Evolutionary conservation across 768 basidiomycete species (phyloP), one percentile per base, ranked within the genome.

Genomic region (Fibroporia radiculosa): DNA sequence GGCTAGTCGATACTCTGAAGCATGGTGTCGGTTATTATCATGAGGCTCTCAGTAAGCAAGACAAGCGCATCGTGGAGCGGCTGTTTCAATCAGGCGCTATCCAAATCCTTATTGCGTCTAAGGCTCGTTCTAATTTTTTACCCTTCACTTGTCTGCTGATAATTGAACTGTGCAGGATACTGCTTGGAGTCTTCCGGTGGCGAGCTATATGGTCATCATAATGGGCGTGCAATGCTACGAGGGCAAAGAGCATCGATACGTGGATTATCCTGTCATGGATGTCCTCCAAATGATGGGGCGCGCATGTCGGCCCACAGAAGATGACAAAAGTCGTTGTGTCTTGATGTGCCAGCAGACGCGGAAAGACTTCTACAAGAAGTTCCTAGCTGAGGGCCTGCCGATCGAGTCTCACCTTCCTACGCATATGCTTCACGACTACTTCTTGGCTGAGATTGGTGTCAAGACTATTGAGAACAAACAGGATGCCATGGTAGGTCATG

Each of bases 391-490:
- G 61, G 96, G 95, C n/a, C 67, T 99, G 22, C 96, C 95, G 5
- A 96, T 98, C 52, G 96, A 99, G 62, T 93, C 90, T 0, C 92
- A 95, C 61, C 67, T 98, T 3, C 82, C 93, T 1, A 91, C 89
- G 0, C 84, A 92, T 60, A 68, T 86, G 47, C 68, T 99, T 1
- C 95, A 97, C 56, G 96, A 98, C 60, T 96, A 96, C 63, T 97
- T 98, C 79, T 75, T 97, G 40, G 92, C 95, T 0, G 96, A 98
- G 64, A 96, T 98, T 51, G 93, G 93, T 7, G 93, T 97, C 32
- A 95, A 93, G 68, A 98, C 93, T 11, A 97, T 98, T 46, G 93
- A 98, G 67, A 98, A 97, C 66, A 99, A 99, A 70, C 95, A 99
- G 64, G 91, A 96, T 61, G 89, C 89, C 0, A 87, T 92, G 85